Conservation (phyloP, 1,284 basidiomycete species). For the Boletus sp. region DNA sequence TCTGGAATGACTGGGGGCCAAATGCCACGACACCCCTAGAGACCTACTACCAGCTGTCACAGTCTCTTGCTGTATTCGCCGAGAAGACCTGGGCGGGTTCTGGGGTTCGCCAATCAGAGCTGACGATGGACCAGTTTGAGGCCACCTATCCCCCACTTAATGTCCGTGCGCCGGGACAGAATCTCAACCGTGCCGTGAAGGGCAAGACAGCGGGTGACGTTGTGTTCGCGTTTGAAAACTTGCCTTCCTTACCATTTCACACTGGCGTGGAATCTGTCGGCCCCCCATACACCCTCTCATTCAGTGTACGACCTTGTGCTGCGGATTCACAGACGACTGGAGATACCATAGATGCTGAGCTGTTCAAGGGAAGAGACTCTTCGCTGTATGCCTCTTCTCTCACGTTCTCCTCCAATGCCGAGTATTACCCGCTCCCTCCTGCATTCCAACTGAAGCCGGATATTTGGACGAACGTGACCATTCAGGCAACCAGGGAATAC, state of each 20-base stretch:
- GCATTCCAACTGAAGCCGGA: slow-evolving; percentile 31
- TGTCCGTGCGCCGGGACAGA: slow-evolving; percentile 37
- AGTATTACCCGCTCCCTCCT: slow-evolving; percentile 37
- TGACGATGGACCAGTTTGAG: slow-evolving; percentile 35
- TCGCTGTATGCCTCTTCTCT: slow-evolving; percentile 38
- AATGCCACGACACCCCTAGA: slow-evolving; percentile 41
- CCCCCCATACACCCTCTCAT: slow-evolving; percentile 44
- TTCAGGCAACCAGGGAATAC: slow-evolving; percentile 39
- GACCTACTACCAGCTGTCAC: slow-evolving; percentile 37
- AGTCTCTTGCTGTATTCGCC: slow-evolving; percentile 35
- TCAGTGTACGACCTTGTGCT: slow-evolving; percentile 30
- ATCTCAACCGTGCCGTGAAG: slow-evolving; percentile 35
- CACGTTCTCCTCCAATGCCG: slow-evolving; percentile 39
- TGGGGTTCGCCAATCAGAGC: slow-evolving; percentile 27
- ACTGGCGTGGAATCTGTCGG: slow-evolving; percentile 42
- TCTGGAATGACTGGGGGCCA: slow-evolving; percentile 43
- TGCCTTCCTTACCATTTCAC: slow-evolving; percentile 20
- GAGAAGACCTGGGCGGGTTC: slow-evolving; percentile 41
- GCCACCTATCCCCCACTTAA: slow-evolving; percentile 32
- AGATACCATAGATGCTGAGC: slow-evolving; percentile 3
- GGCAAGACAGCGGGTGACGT: slow-evolving; percentile 18
- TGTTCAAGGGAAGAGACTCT: slow-evolving; percentile 42
- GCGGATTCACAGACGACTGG: slow-evolving; percentile 12
- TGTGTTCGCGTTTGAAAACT: slow-evolving; percentile 25
- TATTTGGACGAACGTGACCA: slow-evolving; percentile 35